phyloP scores from a whole-genome alignment of 345 rosid genomes.

The Linum tenue region DNA sequence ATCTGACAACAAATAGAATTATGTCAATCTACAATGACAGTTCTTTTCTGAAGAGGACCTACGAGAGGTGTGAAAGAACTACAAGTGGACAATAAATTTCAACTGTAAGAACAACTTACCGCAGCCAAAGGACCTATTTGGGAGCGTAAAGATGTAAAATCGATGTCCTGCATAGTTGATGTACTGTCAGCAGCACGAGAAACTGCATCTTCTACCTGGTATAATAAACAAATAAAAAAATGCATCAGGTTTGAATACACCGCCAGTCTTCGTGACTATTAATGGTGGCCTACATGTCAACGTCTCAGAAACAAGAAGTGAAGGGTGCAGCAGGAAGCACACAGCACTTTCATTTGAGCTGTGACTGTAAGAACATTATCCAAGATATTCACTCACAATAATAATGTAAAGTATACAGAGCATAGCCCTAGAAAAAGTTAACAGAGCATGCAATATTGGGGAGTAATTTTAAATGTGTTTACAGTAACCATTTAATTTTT shows the following conservation, averaged over 20 bases:
- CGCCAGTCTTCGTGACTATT: neutral
- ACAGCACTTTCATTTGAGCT: neutral
- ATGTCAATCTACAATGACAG: slow-evolving; percentile 16
- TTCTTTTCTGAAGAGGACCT: neutral
- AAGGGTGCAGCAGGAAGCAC: neutral
- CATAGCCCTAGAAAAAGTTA: no score
- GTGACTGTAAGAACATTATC: neutral
- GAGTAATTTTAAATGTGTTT: neutral
- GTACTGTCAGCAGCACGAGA: slow-evolving; percentile 73
- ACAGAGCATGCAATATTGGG: neutral
- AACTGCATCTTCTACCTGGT: slow-evolving; percentile 76
- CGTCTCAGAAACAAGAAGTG: neutral
- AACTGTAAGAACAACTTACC: slow-evolving; percentile 39
- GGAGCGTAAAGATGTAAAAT: slow-evolving; percentile 57
- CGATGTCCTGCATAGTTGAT: slow-evolving; percentile 62
- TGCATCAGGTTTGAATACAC: neutral
- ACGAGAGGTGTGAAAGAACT: neutral
- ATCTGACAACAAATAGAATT: slow-evolving; percentile 44
- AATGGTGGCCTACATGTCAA: neutral
- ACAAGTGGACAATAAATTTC: slow-evolving; percentile 6
- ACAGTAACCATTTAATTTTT: neutral
- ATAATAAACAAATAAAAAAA: slow-evolving; percentile 9
- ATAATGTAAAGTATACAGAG: no score
- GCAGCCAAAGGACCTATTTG: slow-evolving; percentile 82
- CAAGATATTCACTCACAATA: neutral